Conservation (phyloP, 495 filamentous ascomycete genomes). For the Aspergillus haitiensis region DNA sequence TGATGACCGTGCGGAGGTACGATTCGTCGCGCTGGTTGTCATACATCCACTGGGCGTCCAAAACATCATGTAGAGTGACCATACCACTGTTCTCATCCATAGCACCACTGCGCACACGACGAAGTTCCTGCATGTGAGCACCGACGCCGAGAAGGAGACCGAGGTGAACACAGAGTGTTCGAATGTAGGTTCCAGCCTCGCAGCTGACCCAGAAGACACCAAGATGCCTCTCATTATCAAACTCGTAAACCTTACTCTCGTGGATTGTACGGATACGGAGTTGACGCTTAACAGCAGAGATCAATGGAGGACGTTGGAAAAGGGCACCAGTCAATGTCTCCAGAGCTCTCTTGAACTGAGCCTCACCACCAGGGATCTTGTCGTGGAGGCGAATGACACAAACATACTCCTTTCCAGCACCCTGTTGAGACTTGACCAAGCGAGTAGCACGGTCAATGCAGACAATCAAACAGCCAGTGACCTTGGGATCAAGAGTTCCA, state of each 20-base stretch:
- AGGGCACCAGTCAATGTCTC: conserved; percentile 94
- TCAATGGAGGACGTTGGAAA: conserved; percentile 95
- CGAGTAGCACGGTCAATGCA: conserved; percentile 95
- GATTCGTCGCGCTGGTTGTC: conserved; percentile 91
- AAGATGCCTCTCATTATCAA: conserved; percentile 96
- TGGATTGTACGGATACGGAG: conserved; percentile 95
- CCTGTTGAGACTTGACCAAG: conserved; percentile 96
- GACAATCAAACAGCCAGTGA: conserved; percentile 92
- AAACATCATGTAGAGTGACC: conserved; percentile 92
- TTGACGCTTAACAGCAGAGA: conserved; percentile 97
- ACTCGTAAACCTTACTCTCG: conserved; percentile 92
- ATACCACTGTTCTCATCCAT: conserved; percentile 87
- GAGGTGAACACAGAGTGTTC: conserved; percentile 95
- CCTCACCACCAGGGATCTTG: conserved; percentile 84
- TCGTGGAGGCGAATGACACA: conserved; percentile 90
- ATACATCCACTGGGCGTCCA: conserved; percentile 90
- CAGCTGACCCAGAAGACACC: conserved; percentile 99
- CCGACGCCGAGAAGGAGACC: conserved; percentile 91
- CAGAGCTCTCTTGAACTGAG: conserved; percentile 83
- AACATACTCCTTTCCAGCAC: conserved; percentile 89
- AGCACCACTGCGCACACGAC: conserved; percentile 88
- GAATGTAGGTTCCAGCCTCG: conserved; percentile 97
- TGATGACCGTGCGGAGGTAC: conserved; percentile 83
- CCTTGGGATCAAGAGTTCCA: conserved; percentile 93
- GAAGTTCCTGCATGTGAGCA: conserved; percentile 97